Conservation (phyloP, 1,139 yeast genomes). For the Zygosaccharomyces sapae region DNA sequence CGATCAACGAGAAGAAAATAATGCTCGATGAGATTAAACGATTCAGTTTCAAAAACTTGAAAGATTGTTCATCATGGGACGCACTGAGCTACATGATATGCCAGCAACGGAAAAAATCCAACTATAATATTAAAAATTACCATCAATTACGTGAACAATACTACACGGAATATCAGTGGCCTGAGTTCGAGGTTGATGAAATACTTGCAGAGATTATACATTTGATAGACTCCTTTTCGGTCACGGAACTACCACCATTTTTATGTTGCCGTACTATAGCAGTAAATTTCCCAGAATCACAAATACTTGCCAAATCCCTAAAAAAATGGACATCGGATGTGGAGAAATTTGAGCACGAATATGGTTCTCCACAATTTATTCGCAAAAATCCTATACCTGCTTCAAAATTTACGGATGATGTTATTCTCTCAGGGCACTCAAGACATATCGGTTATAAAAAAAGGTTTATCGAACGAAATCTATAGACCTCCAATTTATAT, state of each 20-base stretch:
- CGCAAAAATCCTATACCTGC: conserved; percentile 19
- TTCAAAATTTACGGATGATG: conserved; percentile 6
- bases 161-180: background rate
- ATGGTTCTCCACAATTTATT: conserved; percentile 12
- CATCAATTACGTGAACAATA: conserved; percentile 3
- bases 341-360: conserved; percentile 13
- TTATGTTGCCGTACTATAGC: conserved; percentile 18
- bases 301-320: background rate
- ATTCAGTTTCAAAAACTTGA: conserved; percentile 38
- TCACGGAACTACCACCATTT: conserved; percentile 30
- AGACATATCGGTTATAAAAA: conserved; percentile 21
- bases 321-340: conserved; percentile 21
- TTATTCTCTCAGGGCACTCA: conserved; percentile 9
- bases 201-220: conserved; percentile 11
- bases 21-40: conserved; percentile 24
- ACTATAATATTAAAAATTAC: conserved; percentile 8
- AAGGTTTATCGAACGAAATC: conserved; percentile 8
- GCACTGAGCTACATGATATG: conserved; percentile 22
- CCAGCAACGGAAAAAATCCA: conserved; percentile 3
- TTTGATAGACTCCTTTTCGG: conserved; percentile 18
- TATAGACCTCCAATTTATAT: background rate
- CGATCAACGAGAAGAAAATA: conserved; percentile 8
- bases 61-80: conserved; percentile 47
- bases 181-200: conserved; percentile 4
- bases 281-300: background rate